Evolutionary conservation across 2,329 filamentous ascomycete genomes (phyloP).

Genomic region (Fusarium palustre): DNA sequence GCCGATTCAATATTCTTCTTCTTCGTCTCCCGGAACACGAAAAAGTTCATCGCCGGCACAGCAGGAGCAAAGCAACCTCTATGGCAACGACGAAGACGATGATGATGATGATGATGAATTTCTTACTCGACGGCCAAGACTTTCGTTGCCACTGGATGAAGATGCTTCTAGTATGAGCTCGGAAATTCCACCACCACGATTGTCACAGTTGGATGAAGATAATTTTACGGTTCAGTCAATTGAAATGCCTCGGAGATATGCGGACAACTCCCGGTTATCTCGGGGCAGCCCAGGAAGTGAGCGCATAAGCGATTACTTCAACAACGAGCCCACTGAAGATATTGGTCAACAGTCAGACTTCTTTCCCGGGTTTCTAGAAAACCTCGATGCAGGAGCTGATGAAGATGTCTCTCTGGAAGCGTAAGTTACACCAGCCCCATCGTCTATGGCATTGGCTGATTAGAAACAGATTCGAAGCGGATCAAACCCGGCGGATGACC

Average conservation of each 20-base stretch:
- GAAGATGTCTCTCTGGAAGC: slow-evolving; percentile 59
- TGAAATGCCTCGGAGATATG: slow-evolving; percentile 67
- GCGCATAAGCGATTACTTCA: slow-evolving; percentile 65
- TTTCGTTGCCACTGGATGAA: slow-evolving; percentile 66
- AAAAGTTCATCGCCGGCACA: slow-evolving; percentile 46
- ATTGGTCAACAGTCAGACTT: slow-evolving; percentile 63
- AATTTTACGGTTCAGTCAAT: slow-evolving; percentile 70
- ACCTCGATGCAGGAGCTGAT: slow-evolving; percentile 55
- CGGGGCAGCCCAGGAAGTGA: slow-evolving; percentile 66
- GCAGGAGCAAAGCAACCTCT: slow-evolving; percentile 58
- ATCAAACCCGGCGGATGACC: slow-evolving; percentile 55
- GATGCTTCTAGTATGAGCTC: slow-evolving; percentile 66
- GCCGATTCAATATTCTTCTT: slow-evolving; percentile 61
- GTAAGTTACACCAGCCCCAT: slow-evolving; percentile 41
- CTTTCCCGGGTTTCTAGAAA: slow-evolving; percentile 62
- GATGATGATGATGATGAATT: slow-evolving; percentile 63
- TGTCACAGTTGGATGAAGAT: slow-evolving; percentile 68
- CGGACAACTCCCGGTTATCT: slow-evolving; percentile 59
- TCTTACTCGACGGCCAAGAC: slow-evolving; percentile 58
- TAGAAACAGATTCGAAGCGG: slow-evolving; percentile 53
- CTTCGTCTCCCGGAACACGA: slow-evolving; percentile 53
- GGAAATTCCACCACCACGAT: slow-evolving; percentile 64
- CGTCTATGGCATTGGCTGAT: slow-evolving; percentile 12
- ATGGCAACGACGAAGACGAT: slow-evolving; percentile 65
- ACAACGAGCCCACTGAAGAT: slow-evolving; percentile 53